These are phyloP conservation scores for Trichoderma simmonsii DNA, from an alignment of 2,329 filamentous ascomycete genomes.

Conservation along the genomic window DNA sequence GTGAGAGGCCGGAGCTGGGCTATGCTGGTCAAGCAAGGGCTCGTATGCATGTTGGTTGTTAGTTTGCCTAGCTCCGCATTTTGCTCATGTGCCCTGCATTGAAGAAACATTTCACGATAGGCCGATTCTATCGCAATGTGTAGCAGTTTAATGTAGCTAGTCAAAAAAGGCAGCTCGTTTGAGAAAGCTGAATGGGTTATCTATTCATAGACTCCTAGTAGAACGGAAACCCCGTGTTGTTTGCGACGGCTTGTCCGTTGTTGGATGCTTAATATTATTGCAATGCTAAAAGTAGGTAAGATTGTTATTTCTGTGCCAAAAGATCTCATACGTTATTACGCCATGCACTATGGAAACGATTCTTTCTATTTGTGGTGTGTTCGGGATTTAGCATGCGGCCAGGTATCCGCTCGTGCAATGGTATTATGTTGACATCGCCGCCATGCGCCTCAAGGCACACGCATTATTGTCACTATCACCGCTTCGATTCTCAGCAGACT, in stretches of 20 bases:
- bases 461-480: background rate
- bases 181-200: background rate
- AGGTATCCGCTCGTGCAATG: background rate
- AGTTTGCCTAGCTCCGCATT: background rate
- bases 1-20: background rate
- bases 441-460: background rate
- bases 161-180: background rate
- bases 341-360: background rate
- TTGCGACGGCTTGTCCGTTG: background rate
- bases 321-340: no score
- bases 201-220: background rate
- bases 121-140: background rate
- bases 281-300: background rate
- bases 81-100: background rate
- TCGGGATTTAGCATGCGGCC: background rate
- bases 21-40: background rate
- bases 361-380: background rate
- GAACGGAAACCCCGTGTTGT: background rate
- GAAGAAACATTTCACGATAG: background rate
- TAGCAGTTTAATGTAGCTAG: background rate
- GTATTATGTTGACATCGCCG: background rate
- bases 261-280: background rate
- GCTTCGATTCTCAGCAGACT: background rate
- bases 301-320: background rate
- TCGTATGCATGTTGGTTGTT: background rate